Conservation (phyloP, 163 green algal species). For the Scenedesmus sp. region DNA sequence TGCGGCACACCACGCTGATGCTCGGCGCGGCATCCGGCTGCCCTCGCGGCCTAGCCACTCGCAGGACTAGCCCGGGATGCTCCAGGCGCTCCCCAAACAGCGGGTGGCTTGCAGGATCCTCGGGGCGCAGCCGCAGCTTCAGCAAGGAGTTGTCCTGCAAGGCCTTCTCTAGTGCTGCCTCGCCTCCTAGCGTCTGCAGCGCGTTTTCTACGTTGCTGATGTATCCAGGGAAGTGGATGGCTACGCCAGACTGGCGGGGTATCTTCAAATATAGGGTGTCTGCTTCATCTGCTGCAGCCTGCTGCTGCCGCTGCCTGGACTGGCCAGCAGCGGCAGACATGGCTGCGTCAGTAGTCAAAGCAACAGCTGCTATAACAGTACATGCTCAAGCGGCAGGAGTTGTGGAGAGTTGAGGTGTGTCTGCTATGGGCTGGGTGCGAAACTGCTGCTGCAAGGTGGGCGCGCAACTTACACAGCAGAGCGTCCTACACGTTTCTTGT, state of each 20-base stretch:
- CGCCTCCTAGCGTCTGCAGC: conserved; percentile 62
- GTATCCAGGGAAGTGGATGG: conserved; percentile 74
- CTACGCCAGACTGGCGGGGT: conserved; percentile 11
- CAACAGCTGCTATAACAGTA: background rate
- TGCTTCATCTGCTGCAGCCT: conserved; percentile 14
- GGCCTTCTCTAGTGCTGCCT: conserved; percentile 16
- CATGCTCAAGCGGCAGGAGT: background rate
- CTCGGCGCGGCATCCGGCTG: conserved; percentile 20
- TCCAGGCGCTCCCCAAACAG: conserved; percentile 65
- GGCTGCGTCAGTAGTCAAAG: background rate
- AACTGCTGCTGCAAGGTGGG: background rate
- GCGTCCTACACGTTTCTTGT: background rate
- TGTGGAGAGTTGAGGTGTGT: background rate
- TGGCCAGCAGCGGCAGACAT: conserved; percentile 17
- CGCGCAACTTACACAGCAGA: background rate
- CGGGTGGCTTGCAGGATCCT: conserved; percentile 67
- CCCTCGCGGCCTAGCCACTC: conserved; percentile 53
- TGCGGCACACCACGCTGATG: conserved; percentile 47
- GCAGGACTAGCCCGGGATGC: conserved; percentile 64
- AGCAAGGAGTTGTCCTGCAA: conserved; percentile 45
- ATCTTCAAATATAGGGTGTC: background rate
- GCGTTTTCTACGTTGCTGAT: conserved; percentile 60
- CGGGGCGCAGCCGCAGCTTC: conserved; percentile 65
- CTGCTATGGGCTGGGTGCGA: background rate
- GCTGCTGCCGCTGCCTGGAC: conserved; percentile 8